A percentile compares a stretch with the other conserved stretches of the same genome.
phyloP scores from a whole-genome alignment of 2,329 filamentous ascomycete species.

The Bertia moriformis region DNA sequence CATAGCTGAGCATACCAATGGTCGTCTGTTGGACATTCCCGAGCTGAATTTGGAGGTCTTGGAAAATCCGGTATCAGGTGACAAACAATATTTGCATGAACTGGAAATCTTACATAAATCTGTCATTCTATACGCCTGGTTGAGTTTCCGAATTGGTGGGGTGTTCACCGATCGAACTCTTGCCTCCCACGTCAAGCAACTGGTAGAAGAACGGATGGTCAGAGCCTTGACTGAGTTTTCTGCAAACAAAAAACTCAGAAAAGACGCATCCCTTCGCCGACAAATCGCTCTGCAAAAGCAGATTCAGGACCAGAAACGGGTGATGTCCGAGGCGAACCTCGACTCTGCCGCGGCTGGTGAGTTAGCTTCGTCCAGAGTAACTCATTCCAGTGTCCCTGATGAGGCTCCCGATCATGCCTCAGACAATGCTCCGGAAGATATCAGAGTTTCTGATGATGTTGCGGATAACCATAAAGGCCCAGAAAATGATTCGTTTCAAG shows the following conservation, averaged over 20 bases:
- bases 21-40: slow-evolving; percentile 56
- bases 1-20: slow-evolving; percentile 52
- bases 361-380: too few relatives aligned
- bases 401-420: too few relatives aligned
- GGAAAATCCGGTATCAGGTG: slow-evolving; percentile 29
- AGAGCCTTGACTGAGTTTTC: background rate
- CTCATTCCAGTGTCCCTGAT: too few relatives aligned
- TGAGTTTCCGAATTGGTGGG: slow-evolving; percentile 75
- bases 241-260: background rate
- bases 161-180: slow-evolving; percentile 64
- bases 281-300: slow-evolving; percentile 1
- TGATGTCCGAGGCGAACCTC: background rate
- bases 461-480: too few relatives aligned
- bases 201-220: slow-evolving; percentile 62
- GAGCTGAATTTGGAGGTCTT: slow-evolving; percentile 61
- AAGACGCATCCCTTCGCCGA: background rate
- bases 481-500: too few relatives aligned
- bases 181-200: slow-evolving; percentile 62
- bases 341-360: too few relatives aligned
- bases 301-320: background rate
- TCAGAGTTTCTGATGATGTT: too few relatives aligned
- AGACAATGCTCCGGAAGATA: too few relatives aligned
- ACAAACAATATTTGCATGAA: slow-evolving; percentile 40
- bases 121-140: slow-evolving; percentile 79
- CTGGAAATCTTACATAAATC: slow-evolving; percentile 71